These are phyloP conservation scores for Arthromyces matolae DNA, from an alignment of 768 basidiomycete genomes.

Conservation along the genomic window DNA sequence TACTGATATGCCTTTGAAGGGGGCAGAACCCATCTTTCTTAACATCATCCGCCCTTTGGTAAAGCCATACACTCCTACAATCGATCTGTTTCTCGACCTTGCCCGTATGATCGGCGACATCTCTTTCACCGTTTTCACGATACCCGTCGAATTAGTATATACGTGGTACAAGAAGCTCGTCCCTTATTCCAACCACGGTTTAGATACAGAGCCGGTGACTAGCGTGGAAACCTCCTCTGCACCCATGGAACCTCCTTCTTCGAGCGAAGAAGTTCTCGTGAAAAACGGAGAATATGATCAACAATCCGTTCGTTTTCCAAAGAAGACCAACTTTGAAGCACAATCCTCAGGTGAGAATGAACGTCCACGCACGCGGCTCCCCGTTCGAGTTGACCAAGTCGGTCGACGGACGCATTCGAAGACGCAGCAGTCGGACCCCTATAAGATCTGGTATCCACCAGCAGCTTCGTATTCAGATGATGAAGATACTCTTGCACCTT, in stretches of 20 bases:
- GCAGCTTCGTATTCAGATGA: slow-evolving; percentile 38
- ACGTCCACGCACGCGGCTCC: slow-evolving; percentile 1
- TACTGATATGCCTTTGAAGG: slow-evolving; percentile 40
- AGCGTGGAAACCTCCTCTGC: background rate
- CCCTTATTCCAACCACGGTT: slow-evolving; percentile 8
- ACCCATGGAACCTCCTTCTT: background rate
- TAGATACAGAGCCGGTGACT: slow-evolving; percentile 21
- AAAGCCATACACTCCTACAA: slow-evolving; percentile 64
- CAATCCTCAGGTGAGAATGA: background rate
- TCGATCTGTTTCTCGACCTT: slow-evolving; percentile 65
- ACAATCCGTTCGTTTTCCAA: slow-evolving; percentile 11
- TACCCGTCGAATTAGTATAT: slow-evolving; percentile 34
- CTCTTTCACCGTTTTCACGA: slow-evolving; percentile 37
- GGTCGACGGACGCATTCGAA: slow-evolving; percentile 10
- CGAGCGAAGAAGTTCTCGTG: background rate
- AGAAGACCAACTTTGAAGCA: slow-evolving; percentile 7
- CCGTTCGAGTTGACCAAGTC: slow-evolving; percentile 7
- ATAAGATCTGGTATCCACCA: slow-evolving; percentile 64
- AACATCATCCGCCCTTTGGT: slow-evolving; percentile 77
- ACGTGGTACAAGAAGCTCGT: slow-evolving; percentile 36
- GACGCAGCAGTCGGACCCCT: slow-evolving; percentile 1
- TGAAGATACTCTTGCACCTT: slow-evolving; percentile 25
- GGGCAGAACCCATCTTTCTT: slow-evolving; percentile 81
- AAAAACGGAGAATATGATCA: slow-evolving; percentile 1
- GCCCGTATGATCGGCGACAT: slow-evolving; percentile 64